Percentiles rank a stretch among this genome's conserved stretches.
phyloP scores from a whole-genome alignment of 768 basidiomycete species.

The Coprinellus micaceus region DNA sequence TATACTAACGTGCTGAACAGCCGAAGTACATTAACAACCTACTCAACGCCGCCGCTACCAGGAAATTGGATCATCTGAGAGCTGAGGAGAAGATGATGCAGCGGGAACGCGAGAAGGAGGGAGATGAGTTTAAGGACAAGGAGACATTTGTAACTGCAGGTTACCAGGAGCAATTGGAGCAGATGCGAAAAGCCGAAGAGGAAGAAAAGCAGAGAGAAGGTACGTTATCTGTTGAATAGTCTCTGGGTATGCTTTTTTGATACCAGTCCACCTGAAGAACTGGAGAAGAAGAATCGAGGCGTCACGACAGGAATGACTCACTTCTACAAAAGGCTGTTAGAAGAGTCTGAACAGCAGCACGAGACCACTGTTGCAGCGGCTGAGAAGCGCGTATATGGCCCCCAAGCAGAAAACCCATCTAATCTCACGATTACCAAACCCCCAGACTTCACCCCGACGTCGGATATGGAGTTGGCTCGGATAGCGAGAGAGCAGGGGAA shows the following conservation, averaged over 20 bases:
- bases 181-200: constrained; percentile 85
- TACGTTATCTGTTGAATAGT: constrained; percentile 29
- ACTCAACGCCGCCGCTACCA: constrained; percentile 76
- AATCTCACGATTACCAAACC: constrained; percentile 80
- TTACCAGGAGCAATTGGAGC: constrained; percentile 95
- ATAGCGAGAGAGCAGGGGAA: constrained; percentile 72
- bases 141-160: constrained; percentile 97
- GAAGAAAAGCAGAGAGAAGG: constrained; percentile 90
- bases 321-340: constrained; percentile 75
- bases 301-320: constrained; percentile 76
- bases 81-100: constrained; percentile 99
- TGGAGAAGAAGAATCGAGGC: constrained; percentile 57
- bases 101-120: constrained; percentile 86
- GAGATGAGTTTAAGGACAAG: constrained; percentile 90
- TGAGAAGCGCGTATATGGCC: constrained; percentile 56
- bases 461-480: constrained; percentile 73
- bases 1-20: constrained; percentile 34
- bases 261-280: constrained; percentile 34
- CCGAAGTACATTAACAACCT: constrained; percentile 91
- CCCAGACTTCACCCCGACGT: constrained; percentile 52
- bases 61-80: constrained; percentile 81
- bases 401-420: constrained; percentile 49
- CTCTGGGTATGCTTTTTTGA: not conserved
- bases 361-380: constrained; percentile 84
- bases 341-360: constrained; percentile 78